Evolutionary conservation across 768 basidiomycete species (phyloP), one percentile per base, ranked within the genome.

Genomic region (Suillus clintonianus): DNA sequence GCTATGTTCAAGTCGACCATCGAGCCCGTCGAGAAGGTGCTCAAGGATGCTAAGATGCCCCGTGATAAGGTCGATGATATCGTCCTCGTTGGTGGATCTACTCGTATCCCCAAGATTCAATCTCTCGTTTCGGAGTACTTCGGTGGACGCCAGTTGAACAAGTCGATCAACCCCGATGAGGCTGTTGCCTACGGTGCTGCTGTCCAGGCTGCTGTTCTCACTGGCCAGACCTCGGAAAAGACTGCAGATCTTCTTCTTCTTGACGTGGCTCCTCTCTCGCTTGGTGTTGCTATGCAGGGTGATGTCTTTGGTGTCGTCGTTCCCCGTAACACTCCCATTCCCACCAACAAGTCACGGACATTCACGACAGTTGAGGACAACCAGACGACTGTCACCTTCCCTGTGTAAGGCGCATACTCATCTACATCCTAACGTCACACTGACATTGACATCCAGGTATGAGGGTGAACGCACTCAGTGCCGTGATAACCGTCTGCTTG

Each of bases 281-380:
- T 99, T 72, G 97, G 97, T 90, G 97, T 99, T 70, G 97, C 97
- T 79, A 99, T 99, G 97, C 97, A 99, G 80, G 97, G 97, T 75
- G 97, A 99, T 77, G 94, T 99, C 77, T 99, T 99, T 79, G 97
- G 97, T 84, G 92, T 98, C 67, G 97, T 99, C 74, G 95, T 99
- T 72, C 97, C 97, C 75, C 92, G 97, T 72, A 99, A 99, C 86
- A 99, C 97, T 68, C 95, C 97, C 72, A 99, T 99, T 79, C 97
- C 97, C 62, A 95, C 97, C 77, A 99, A 96, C 89, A 99, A 99
- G 84, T 96, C 95, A 43, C 87, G 97, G 75, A 93, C 92, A 58
- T 99, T 99, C 87, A 99, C 97, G 70, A 99, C 97, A 61, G 97
- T 99, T 68, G 97, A 99, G 87, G 97, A 99, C 86, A 99, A 99